Conservation (phyloP, 768 basidiomycete species). For the Leccinellum luteum region DNA sequence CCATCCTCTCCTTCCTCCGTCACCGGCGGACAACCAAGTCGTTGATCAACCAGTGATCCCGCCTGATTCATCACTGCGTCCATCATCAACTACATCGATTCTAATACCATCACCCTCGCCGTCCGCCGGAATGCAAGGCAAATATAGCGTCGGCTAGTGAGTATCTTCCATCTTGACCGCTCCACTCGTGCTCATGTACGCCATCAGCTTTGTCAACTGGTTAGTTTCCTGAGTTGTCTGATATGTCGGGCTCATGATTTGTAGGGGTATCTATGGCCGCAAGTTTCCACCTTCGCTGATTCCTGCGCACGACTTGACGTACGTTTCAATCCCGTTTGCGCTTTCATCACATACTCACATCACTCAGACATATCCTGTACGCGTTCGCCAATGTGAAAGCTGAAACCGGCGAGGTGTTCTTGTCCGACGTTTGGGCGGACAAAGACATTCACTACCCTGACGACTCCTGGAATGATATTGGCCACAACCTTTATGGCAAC, state of each 20-base stretch:
- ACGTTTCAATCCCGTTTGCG: slow-evolving; percentile 26
- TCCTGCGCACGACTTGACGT: slow-evolving; percentile 85
- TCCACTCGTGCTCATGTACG: slow-evolving; percentile 9
- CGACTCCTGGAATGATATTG: slow-evolving; percentile 92
- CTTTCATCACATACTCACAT: slow-evolving; percentile 6
- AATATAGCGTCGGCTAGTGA: slow-evolving; percentile 81
- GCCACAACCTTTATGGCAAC: slow-evolving; percentile 92
- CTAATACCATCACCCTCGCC: slow-evolving; percentile 14
- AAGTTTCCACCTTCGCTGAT: slow-evolving; percentile 87
- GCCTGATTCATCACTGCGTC: slow-evolving; percentile 5
- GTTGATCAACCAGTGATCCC: slow-evolving; percentile 12
- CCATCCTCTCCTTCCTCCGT: slow-evolving; percentile 1
- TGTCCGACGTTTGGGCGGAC: slow-evolving; percentile 94
- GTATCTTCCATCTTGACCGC: slow-evolving; percentile 29
- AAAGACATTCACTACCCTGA: slow-evolving; percentile 95
- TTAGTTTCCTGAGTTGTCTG: slow-evolving; percentile 26
- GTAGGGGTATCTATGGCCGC: slow-evolving; percentile 92
- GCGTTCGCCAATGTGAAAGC: slow-evolving; percentile 88
- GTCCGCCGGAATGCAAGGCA: slow-evolving; percentile 46
- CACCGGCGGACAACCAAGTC: slow-evolving; percentile 12
- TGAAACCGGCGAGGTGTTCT: slow-evolving; percentile 80
- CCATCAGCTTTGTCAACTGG: slow-evolving; percentile 74
- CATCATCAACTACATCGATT: slow-evolving; percentile 4
- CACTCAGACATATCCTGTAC: slow-evolving; percentile 76
- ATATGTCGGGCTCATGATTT: slow-evolving; percentile 5